These are phyloP conservation scores for Alternaria rosae DNA, from an alignment of 2,329 filamentous ascomycete genomes.

Conservation along the genomic window DNA sequence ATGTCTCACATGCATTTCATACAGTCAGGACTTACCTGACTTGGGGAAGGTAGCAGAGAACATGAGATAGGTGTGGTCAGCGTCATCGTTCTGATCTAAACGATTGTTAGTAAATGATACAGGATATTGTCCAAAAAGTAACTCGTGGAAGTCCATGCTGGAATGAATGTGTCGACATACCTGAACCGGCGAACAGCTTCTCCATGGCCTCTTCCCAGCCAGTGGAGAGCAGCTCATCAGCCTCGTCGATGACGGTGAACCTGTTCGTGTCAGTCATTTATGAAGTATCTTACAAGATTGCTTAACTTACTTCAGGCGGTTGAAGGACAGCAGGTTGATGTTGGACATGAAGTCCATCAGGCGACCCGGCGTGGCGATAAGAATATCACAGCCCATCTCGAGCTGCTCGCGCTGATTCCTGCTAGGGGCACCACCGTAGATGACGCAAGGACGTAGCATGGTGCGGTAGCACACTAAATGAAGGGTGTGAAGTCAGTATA, in stretches of 20 bases:
- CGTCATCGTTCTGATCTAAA: slow-evolving; percentile 76
- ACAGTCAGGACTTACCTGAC: too few species aligned
- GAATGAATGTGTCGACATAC: slow-evolving; percentile 58
- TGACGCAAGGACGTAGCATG: slow-evolving; percentile 89
- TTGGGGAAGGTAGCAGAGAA: slow-evolving; percentile 96
- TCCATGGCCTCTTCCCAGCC: slow-evolving; percentile 82
- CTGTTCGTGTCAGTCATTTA: slow-evolving; percentile 11
- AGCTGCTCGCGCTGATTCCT: slow-evolving; percentile 75
- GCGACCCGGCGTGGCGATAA: slow-evolving; percentile 88
- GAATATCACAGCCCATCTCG: slow-evolving; percentile 83
- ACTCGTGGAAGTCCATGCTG: not conserved
- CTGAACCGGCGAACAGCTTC: slow-evolving; percentile 79
- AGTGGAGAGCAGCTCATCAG: slow-evolving; percentile 84
- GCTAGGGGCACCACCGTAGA: slow-evolving; percentile 84
- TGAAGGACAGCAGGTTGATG: slow-evolving; percentile 71
- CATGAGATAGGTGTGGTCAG: slow-evolving; percentile 74
- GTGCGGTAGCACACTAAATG: slow-evolving; percentile 79
- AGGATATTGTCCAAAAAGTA: not conserved
- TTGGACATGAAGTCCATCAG: slow-evolving; percentile 83
- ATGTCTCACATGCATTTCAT: too few species aligned
- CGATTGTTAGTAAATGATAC: slow-evolving; percentile 14
- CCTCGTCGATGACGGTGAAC: slow-evolving; percentile 73
- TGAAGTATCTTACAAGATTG: not conserved
- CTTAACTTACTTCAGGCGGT: slow-evolving; percentile 73
- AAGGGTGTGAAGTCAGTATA: not conserved